A percentile compares a stretch with the other conserved stretches of the same genome.
phyloP scores from a whole-genome alignment of 225 moss, liverwort and hornwort genomes.

The Climacium dendroides region DNA sequence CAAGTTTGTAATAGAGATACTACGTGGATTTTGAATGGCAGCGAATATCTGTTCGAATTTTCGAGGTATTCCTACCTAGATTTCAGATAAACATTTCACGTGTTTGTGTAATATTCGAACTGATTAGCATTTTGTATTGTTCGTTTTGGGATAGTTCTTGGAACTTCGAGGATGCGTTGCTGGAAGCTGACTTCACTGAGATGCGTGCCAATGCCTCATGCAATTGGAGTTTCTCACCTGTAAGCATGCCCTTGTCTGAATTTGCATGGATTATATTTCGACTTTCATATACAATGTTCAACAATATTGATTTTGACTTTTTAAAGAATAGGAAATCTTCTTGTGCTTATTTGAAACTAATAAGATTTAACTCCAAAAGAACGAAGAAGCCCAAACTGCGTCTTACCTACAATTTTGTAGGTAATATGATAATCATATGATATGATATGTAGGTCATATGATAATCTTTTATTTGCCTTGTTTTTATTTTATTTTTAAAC shows the following conservation, averaged over 20 bases:
- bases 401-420: neutral
- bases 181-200: constrained; percentile 64
- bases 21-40: neutral
- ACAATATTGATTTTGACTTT: neutral
- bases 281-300: neutral
- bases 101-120: neutral
- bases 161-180: constrained; percentile 45
- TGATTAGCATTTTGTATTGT: neutral
- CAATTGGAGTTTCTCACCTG: constrained; percentile 68
- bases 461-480: neutral
- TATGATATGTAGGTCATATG: neutral
- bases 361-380: neutral
- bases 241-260: constrained; percentile 9
- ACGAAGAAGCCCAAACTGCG: neutral
- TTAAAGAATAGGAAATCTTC: neutral
- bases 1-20: neutral
- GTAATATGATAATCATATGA: neutral
- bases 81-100: neutral
- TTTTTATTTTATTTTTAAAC: neutral
- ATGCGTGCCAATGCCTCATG: constrained; percentile 61
- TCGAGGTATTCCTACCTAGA: neutral
- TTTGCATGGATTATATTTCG: neutral
- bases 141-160: constrained; percentile 48
- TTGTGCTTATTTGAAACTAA: neutral
- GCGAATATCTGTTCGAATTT: neutral